Evolutionary conservation across 139 green algal genomes (phyloP), one percentile per base, ranked within the genome.

Genomic region (Chlorella sp.): DNA sequence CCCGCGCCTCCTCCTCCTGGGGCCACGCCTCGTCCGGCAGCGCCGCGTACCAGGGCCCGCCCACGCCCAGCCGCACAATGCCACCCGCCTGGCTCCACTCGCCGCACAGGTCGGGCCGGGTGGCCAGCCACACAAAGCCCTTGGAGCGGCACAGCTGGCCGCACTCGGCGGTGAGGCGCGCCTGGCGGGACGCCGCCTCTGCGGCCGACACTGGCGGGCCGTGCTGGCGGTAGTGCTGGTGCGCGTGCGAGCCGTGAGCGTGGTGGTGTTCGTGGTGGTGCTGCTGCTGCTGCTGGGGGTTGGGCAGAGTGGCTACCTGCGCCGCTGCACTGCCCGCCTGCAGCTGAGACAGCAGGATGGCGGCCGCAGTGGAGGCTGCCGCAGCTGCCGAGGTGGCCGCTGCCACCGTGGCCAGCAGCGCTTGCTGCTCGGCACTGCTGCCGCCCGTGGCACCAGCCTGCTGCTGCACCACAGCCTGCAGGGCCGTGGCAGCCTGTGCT

Each of bases 91-190:
- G 89, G 87, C 87, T 94, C 95, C 95, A 98, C 68, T 96, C 90
- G 20, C 86, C 92, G 19, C 85, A 91, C 82, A 94, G 80, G 58
- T 93, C 78, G 17, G 90, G 83, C 1, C 93, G 72, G 32, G 43
- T 82, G 38, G 91, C 91, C 85, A 96, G 78, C 94, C 94, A 97
- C 30, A 90, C 86, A 82, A 93, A 95, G 48, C 95, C 95, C 87
- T 96, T 97, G 69, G 88, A 92, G 44, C 95, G 87, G 69, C 96
- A 68, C 81, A 97, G 54, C 54, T 87, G 44, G 40, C 91, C 90
- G 77, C 88, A 91, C 14, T 40, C 24, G 28, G 54, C 69, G 68
- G 34, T 58, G 79, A 76, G 67, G 24, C 60, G 44, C 40, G 76
- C 36, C 51, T 62, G 73, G 22, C 73, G 73, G n/a, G 32, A 51